Base-by-base conservation (phyloP, 108 stramenopile species). In the Stephanodiscus triporus region DNA sequence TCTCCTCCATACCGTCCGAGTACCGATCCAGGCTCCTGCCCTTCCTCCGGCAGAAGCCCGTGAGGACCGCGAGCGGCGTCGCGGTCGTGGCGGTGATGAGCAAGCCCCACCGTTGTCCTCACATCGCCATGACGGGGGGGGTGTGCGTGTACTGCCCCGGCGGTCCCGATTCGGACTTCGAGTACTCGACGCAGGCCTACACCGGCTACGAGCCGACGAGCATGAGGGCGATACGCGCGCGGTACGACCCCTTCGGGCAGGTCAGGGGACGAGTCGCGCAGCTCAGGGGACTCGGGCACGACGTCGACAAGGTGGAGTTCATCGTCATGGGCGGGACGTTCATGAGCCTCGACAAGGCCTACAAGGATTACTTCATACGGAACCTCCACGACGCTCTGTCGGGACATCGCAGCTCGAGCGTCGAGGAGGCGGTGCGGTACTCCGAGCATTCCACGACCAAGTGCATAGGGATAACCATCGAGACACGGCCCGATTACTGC, bases 261-360 rank as follows among this genome's bases (percentile, higher is more conserved):
- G 91, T 95, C 16, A 83, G 93, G 50, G 96, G 95, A 19, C 82
- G 97, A 11, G 91, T 98, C 14, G 86, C 91, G 6, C 96, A 97
- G 53, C 70, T 98, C 32, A 62, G 82, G 16, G 86, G 88, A 16
- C 90, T 98, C 80, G 97, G 97, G 9, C 97, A 98, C 71, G 83
- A 81, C 0, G 94, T 96, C 16, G 97, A 97, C 67, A 98, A 98
- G 85, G 94, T 98, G 4, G 97, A 98, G 72, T 94, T 95, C 53
- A 97, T 98, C 50, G 97, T 98, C 51, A 95, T 98, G 89, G 97
- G 97, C 9, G 97, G 97, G 32, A 98, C 97, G 30, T 98, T 98
- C 79, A 80, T 98, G 81, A 87, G 86, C 66, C 69, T 98, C 65
- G 96, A 96, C 59, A 83, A 85, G 69, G 78, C 79, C 16, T 98